Base-by-base conservation (phyloP, 2,329 filamentous ascomycete genomes). In the Sarocladium brachiariae region DNA sequence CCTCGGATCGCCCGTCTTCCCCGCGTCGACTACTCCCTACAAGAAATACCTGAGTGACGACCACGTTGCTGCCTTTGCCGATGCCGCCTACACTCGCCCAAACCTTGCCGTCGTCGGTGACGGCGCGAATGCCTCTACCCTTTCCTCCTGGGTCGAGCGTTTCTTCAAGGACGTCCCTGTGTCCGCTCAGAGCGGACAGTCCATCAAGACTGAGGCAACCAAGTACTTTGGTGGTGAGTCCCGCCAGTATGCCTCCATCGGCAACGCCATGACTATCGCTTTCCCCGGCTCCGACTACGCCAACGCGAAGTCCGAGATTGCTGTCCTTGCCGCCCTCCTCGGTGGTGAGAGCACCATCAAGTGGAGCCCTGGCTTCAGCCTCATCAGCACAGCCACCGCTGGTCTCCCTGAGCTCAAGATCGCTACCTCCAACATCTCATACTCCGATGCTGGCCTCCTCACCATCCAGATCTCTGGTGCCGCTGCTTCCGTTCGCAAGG, bases 211-310 rank as follows among this genome's bases (percentile, higher is more conserved):
- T 55, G 70, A 81, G 58, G 76, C 86, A 56, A 80, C 83, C 66
- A 93, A 91, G 72, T 99, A 97, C 83, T 87, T 83, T 65, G 93
- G 93, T 69, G 95, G 93, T 65, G 90, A 99, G 78, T 89, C 95
- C 76, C 89, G 93, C 61, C 87, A 87, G 59, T 77, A 87, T 56
- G 87, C 89, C 69, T 77, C 76, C 53, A 75, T 77, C 57, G 86
- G 88, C 59, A 96, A 95, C 73, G 80, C 90, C 38, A 68, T 96
- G 60, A 87, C 96, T 59, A 82, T 99, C 65, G 93, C 83, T 56
- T 97, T 99, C 86, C 87, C 90, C 52, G 91, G 92, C 54, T 90
- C 89, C 56, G 87, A 89, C 71, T 83, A 85, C 60, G 76, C 77
- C 56, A 83, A 82, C 62, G 89, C 88, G 77, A 95, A 96, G 77